Evolutionary conservation across 2,329 filamentous ascomycete species (phyloP), one percentile per base, ranked within the genome.

Genomic region (Eutypella sp.): DNA sequence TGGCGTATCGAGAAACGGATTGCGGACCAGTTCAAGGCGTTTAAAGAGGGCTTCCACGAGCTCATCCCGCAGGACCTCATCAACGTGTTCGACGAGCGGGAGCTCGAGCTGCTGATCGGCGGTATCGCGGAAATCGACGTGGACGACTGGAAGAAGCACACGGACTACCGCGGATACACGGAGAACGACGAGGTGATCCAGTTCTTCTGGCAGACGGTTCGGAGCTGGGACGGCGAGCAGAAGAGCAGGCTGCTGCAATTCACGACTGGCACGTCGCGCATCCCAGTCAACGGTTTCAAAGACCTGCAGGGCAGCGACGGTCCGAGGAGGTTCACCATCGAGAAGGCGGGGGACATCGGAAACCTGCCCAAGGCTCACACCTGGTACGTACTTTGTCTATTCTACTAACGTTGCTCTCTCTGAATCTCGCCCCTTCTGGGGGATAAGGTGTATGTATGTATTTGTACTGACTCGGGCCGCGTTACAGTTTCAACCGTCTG

Each of bases 61-160:
- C 80, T 99, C 31, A 97, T 99, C 49, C 93, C 93, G 3, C 84
- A 91, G 45, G 93, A 99, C 62, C 79, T 99, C 42, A 91, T 99
- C 69, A 97, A 96, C 59, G 93, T 99, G 34, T 99, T 99, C 61
- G 93, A 99, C 62, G 93, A 99, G 75, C 87, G 93, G 60, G 93
- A 99, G 69, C 76, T 99, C 40, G 93, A 99, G 70, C 73, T 99
- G 56, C 78, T 99, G 57, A 97, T 99, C 63, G 93, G 93, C 55
- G 93, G 93, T 78, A 99, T 99, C 59, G 93, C 93, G n/a, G 93
- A 99, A 70, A 99, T 99, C 57, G 93, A 99, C 62, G 92, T 99
- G 15, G 93, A 99, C 49, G 93, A 99, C 70, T 99, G 93, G 93
- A 97, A 99, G 85, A 99, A 99, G 76, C 93, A 99, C 72, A 99